A percentile compares a stretch with the other conserved stretches of the same genome.
Evolutionary conservation across 148 eudicot species (phyloP).

Genomic region (Cornus kousa): DNA sequence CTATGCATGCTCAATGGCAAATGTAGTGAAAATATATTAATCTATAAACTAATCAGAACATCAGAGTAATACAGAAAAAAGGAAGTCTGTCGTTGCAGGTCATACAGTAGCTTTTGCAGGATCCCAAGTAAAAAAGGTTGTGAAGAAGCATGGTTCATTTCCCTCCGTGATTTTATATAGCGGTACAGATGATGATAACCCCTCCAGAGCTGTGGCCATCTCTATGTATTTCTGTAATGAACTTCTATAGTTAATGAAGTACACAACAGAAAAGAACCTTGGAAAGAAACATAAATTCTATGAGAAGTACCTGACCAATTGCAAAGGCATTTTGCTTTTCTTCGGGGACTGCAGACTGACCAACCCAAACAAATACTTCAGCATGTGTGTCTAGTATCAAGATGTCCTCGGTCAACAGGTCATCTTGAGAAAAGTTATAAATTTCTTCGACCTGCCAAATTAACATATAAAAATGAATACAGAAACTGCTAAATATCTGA

Average conservation of each 20-base stretch:
- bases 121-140: constrained; percentile 92
- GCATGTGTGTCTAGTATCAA: constrained; percentile 92
- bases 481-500: neutral
- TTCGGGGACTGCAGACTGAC: constrained; percentile 80
- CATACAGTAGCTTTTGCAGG: constrained; percentile 87
- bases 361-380: constrained; percentile 96
- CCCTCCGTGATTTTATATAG: constrained; percentile 87
- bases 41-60: neutral
- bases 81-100: constrained; percentile 11
- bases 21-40: too few relatives aligned
- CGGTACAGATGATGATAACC: constrained; percentile 76
- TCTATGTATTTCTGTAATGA: constrained; percentile 78
- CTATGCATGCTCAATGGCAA: neutral
- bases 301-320: constrained; percentile 68
- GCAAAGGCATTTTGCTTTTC: constrained; percentile 92
- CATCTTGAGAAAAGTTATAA: constrained; percentile 94
- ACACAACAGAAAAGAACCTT: neutral
- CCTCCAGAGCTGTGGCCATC: constrained; percentile 73
- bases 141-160: constrained; percentile 97
- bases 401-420: constrained; percentile 91
- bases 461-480: neutral
- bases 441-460: constrained; percentile 80
- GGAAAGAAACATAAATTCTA: neutral
- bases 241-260: constrained; percentile 13
- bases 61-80: neutral